Evolutionary conservation across 371 early-diverging fungal genomes (phyloP).

Genomic region (Mucor piriformis): DNA sequence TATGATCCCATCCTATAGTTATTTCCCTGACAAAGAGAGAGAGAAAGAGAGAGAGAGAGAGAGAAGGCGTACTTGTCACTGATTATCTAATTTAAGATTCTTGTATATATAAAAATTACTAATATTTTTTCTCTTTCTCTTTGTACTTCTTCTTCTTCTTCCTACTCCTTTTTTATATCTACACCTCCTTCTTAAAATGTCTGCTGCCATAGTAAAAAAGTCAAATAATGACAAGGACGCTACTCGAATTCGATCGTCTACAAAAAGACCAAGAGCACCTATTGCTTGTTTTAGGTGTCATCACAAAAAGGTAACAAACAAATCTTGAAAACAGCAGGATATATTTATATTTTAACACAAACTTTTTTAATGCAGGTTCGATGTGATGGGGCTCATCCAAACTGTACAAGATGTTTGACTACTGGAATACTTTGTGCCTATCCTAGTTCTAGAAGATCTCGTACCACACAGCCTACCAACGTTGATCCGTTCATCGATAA

Average conservation of each 20-base stretch:
- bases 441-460: slow-evolving; percentile 45
- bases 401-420: slow-evolving; percentile 43
- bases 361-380: slow-evolving; percentile 33
- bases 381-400: slow-evolving; percentile 48
- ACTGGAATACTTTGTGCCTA: slow-evolving; percentile 48
- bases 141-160: background rate
- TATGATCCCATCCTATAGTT: too few relatives aligned
- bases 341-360: background rate
- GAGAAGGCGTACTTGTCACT: too few relatives aligned
- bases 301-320: slow-evolving; percentile 33
- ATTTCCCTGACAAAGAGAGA: too few relatives aligned
- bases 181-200: background rate
- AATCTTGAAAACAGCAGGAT: too few relatives aligned
- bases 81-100: too few relatives aligned
- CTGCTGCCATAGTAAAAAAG: background rate
- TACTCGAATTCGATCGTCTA: slow-evolving; percentile 12
- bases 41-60: too few relatives aligned
- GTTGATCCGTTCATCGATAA: slow-evolving; percentile 53
- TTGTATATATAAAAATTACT: too few relatives aligned
- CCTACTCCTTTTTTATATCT: background rate
- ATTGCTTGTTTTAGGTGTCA: slow-evolving; percentile 40
- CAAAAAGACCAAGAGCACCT: slow-evolving; percentile 36
- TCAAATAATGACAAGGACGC: background rate
- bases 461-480: slow-evolving; percentile 48
- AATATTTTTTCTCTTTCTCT: background rate